Percentiles rank a stretch among this genome's conserved stretches.
Evolutionary conservation across 1,139 yeast species (phyloP).

Genomic region (Candida glucosophila): DNA sequence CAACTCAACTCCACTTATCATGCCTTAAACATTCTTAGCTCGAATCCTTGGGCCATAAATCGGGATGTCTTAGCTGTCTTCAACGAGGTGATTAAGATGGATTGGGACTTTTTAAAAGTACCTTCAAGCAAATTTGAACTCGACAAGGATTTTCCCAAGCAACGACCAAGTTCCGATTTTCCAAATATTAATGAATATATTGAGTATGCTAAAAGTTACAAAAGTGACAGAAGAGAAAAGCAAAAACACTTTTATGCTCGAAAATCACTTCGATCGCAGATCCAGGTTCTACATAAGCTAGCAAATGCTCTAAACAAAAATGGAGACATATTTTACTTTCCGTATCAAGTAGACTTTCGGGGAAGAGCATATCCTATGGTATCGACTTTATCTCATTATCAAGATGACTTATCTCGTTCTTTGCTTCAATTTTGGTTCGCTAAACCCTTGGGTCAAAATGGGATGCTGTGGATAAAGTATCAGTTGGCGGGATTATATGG

Average conservation of each 20-base stretch:
- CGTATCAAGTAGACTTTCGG: constrained; percentile 33
- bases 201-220: constrained; percentile 3
- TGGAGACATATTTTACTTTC: constrained; percentile 32
- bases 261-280: constrained; percentile 14
- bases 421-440: constrained; percentile 33
- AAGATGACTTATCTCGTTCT: constrained; percentile 27
- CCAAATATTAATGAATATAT: constrained; percentile 3
- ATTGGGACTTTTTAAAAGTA: constrained; percentile 20
- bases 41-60: constrained; percentile 31
- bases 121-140: constrained; percentile 13
- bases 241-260: constrained; percentile 10
- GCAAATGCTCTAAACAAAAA: constrained; percentile 20
- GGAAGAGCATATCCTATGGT: constrained; percentile 36
- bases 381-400: constrained; percentile 28
- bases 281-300: constrained; percentile 13
- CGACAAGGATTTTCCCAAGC: constrained; percentile 1
- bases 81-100: constrained; percentile 12
- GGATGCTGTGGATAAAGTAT: constrained; percentile 32
- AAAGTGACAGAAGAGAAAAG: constrained; percentile 2
- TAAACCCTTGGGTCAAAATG: constrained; percentile 25
- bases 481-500: constrained; percentile 33
- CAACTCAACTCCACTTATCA: constrained; percentile 24
- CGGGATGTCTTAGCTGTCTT: constrained; percentile 15
- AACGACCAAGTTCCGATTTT: constrained; percentile 6
- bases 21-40: constrained; percentile 22